Evolutionary conservation across 1,284 basidiomycete species (phyloP), one percentile per base, ranked within the genome.

Genomic region (Sporisorium iseilematis-ciliati): DNA sequence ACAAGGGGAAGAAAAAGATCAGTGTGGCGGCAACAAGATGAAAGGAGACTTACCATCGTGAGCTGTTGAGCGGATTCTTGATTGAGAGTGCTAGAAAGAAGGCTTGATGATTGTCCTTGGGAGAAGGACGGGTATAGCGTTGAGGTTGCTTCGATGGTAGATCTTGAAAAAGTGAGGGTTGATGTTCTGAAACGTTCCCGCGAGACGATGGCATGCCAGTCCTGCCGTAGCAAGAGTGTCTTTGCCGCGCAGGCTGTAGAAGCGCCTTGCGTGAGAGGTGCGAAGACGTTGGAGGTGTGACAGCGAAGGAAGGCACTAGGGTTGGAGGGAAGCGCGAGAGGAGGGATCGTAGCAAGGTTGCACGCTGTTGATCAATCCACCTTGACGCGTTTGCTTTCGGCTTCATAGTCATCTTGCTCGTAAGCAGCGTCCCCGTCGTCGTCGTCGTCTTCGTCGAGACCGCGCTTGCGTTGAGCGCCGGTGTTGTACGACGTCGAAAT

Each of bases 321-420:
- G 29, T 5, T 2, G 26, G 16, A 16, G 8, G n/a, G 26, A 14
- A 8, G 3, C 21, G 18, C 25, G 25, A 48, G 12, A 3, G 25
- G 12, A 31, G 25, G 25, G 25, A 45, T 18, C 14, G 48, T 54
- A 31, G 26, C 20, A 7, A 23, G 25, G 31, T 21, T n/a, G 21
- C 14, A 18, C n/a, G 10, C n/a, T 10, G 8, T 23, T 33, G 25
- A 33, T 70, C 57, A 65, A 55, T 61, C 54, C 31, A 74, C 62
- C 61, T 74, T 74, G 49, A 45, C 71, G 23, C 71, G 71, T 35
- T 74, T 74, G 61, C 62, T 74, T 31, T 70, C 71, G 7, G 66
- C 49, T 48, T 67, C 73, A 29, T 65, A 42, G 16, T 65, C 57
- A 40, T 58, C 57, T 26, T 71, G 59, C 56, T 68, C 72, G 42